Conservation (phyloP, 2,329 filamentous ascomycete species). For the Diaporthe velutina region DNA sequence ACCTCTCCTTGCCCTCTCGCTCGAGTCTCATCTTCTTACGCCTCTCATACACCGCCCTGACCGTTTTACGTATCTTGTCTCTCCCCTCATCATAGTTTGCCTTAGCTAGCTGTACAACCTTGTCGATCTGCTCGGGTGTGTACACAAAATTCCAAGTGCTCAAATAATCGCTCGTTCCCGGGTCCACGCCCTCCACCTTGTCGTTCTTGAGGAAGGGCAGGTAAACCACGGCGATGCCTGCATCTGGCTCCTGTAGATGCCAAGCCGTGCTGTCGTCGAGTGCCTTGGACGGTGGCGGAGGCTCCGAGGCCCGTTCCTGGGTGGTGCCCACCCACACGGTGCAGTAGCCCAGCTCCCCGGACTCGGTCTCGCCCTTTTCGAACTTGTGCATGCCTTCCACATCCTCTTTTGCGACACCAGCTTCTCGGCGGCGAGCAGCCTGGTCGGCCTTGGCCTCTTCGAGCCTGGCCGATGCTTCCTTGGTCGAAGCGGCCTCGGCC, state of each 20-base stretch:
- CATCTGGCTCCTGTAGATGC: slow-evolving; percentile 79
- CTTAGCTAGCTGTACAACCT: slow-evolving; percentile 82
- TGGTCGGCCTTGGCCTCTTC: slow-evolving; percentile 68
- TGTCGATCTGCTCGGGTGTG: slow-evolving; percentile 89
- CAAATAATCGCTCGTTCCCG: slow-evolving; percentile 85
- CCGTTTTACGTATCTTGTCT: slow-evolving; percentile 81
- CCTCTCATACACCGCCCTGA: slow-evolving; percentile 91
- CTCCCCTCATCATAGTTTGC: slow-evolving; percentile 90
- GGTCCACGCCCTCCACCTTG: slow-evolving; percentile 84
- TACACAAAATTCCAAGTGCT: slow-evolving; percentile 99
- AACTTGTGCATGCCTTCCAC: slow-evolving; percentile 46
- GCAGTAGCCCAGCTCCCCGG: slow-evolving; percentile 85
- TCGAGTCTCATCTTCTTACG: slow-evolving; percentile 80
- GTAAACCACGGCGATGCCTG: slow-evolving; percentile 91
- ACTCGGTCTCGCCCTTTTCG: slow-evolving; percentile 57
- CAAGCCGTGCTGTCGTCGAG: slow-evolving; percentile 75
- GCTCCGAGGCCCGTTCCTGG: slow-evolving; percentile 74
- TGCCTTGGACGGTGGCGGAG: slow-evolving; percentile 61
- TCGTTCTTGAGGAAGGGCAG: slow-evolving; percentile 90
- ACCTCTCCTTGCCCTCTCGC: slow-evolving; percentile 55
- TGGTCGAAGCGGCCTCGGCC: slow-evolving; percentile 71
- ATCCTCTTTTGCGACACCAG: slow-evolving; percentile 44
- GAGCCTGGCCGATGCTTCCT: slow-evolving; percentile 75
- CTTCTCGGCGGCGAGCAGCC: slow-evolving; percentile 49
- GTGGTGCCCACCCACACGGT: slow-evolving; percentile 95